A percentile compares a stretch with the other conserved stretches of the same genome.
Conservation (phyloP, 352 stramenopile genomes). For the Bremia lactucae region DNA sequence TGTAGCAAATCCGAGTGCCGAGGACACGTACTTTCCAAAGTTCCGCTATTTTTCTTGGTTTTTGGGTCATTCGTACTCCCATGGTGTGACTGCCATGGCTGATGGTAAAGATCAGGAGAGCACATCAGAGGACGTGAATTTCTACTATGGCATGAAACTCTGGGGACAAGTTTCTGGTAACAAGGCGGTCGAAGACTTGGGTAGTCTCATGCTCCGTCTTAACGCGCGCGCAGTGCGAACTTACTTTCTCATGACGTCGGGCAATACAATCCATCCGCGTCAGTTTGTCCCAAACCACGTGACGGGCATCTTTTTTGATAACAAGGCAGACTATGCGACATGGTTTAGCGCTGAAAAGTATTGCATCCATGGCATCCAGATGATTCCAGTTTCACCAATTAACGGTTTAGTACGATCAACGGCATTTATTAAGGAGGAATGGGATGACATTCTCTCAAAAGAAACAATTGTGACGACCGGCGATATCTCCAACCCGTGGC, state of each 20-base stretch:
- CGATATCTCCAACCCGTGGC: conserved; percentile 1
- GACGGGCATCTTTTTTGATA: conserved; percentile 70
- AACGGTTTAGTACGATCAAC: background rate
- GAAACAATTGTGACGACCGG: background rate
- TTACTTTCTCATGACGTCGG: conserved; percentile 53
- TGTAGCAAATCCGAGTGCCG: conserved; percentile 37
- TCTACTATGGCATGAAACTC: conserved; percentile 54
- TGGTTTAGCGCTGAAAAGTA: conserved; percentile 70
- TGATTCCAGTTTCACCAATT: conserved; percentile 48
- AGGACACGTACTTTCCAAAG: conserved; percentile 39
- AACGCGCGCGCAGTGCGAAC: conserved; percentile 34
- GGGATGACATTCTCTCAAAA: conserved; percentile 1
- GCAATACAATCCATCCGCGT: conserved; percentile 41
- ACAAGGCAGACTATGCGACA: conserved; percentile 66
- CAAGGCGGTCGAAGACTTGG: conserved; percentile 34
- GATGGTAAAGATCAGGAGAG: conserved; percentile 58
- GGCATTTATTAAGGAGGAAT: conserved; percentile 3
- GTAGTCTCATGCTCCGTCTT: conserved; percentile 49
- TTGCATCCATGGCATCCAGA: conserved; percentile 75
- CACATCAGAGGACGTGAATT: conserved; percentile 56
- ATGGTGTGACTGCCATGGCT: conserved; percentile 45
- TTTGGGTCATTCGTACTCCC: conserved; percentile 48
- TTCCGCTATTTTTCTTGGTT: conserved; percentile 55
- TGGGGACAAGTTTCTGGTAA: conserved; percentile 37
- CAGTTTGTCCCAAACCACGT: conserved; percentile 60